Conservation (phyloP, 768 basidiomycete genomes). For the Aureoboletus auriporus region DNA sequence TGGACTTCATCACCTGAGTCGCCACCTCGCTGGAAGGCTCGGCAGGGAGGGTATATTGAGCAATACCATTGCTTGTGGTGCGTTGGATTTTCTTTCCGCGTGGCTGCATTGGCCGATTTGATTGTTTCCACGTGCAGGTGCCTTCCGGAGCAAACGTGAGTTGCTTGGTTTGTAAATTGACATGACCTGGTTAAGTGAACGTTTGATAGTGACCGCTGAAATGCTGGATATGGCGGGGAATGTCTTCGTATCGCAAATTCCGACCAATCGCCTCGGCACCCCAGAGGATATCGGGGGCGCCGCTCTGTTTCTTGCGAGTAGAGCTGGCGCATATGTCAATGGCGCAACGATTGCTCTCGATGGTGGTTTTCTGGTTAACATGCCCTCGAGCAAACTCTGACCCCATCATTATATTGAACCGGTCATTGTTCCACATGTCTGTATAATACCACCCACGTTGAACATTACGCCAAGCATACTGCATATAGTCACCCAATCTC, state of each 20-base stretch:
- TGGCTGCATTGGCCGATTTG: not conserved
- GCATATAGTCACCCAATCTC: not conserved
- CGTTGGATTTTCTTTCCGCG: constrained; percentile 6
- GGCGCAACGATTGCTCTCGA: constrained; percentile 62
- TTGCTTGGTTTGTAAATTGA: not conserved
- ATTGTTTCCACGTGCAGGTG: constrained; percentile 17
- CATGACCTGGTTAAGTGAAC: constrained; percentile 1
- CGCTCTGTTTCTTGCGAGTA: constrained; percentile 57
- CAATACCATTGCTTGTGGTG: constrained; percentile 61
- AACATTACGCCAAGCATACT: constrained; percentile 3
- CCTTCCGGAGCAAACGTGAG: constrained; percentile 42
- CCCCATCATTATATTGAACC: not conserved
- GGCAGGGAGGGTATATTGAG: constrained; percentile 55
- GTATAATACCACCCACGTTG: not conserved
- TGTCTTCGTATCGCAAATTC: constrained; percentile 39
- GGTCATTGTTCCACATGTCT: not conserved
- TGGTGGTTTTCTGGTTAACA: constrained; percentile 50
- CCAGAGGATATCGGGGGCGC: constrained; percentile 64
- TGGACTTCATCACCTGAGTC: constrained; percentile 54
- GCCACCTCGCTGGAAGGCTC: constrained; percentile 52
- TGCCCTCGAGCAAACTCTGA: constrained; percentile 33
- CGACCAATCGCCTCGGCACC: constrained; percentile 52
- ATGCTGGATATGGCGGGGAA: constrained; percentile 46
- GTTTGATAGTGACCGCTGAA: constrained; percentile 47
- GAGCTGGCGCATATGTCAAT: constrained; percentile 59